phyloP scores from a whole-genome alignment of 495 filamentous ascomycete species.

The Trichoderma gamsii region DNA sequence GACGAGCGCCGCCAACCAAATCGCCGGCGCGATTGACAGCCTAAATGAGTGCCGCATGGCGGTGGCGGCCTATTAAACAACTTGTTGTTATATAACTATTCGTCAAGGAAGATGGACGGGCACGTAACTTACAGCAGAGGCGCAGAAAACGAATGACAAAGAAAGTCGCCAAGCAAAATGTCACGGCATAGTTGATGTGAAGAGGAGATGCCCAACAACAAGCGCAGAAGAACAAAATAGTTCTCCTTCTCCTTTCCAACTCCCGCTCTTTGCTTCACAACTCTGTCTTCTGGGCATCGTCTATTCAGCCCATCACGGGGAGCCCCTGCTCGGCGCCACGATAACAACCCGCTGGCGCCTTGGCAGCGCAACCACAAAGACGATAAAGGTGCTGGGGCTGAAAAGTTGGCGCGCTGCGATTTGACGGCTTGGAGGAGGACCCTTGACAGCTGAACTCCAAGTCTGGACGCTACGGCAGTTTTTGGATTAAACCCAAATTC shows the following conservation, averaged over 20 bases:
- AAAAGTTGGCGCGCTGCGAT: background rate
- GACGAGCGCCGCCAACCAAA: conserved; percentile 17
- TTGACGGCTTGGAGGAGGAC: background rate
- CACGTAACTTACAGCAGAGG: background rate
- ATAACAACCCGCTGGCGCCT: background rate
- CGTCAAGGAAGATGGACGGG: background rate
- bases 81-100: background rate
- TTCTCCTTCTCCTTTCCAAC: background rate
- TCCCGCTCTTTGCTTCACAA: background rate
- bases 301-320: background rate
- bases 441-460: conserved; percentile 8
- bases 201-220: background rate
- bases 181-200: background rate
- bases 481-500: background rate
- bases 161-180: background rate
- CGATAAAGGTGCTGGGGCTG: background rate
- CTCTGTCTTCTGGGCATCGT: background rate
- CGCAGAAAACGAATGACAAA: background rate
- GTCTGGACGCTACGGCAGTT: background rate
- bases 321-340: background rate
- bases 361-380: background rate
- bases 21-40: background rate
- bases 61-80: background rate
- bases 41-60: background rate
- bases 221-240: background rate